Percentiles rank a stretch among this genome's conserved stretches.
phyloP scores from a whole-genome alignment of 2,329 filamentous ascomycete species.

The Cercospora sp. region DNA sequence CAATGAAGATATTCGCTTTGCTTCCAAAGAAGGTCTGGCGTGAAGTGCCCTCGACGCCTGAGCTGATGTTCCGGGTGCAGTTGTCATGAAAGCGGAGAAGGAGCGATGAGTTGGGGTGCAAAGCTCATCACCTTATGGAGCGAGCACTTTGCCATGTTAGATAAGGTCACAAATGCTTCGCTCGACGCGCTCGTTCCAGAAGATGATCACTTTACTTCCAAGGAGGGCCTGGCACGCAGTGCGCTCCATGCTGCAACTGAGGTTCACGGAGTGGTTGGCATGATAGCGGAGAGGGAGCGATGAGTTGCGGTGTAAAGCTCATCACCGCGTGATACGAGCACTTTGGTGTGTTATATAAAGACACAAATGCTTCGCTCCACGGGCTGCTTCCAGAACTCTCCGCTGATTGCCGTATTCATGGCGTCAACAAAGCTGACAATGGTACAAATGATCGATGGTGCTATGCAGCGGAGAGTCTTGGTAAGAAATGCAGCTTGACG shows the following conservation, averaged over 20 bases:
- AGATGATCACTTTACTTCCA: neutral
- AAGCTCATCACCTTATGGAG: no score
- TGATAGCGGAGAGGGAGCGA: neutral
- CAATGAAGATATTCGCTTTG: no score
- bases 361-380: neutral
- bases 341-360: neutral
- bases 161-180: no score
- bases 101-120: no score
- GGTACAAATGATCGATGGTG: neutral
- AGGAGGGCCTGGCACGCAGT: neutral
- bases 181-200: no score
- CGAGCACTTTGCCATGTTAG: no score
- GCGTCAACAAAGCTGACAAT: neutral
- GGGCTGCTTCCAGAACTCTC: neutral
- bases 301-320: neutral
- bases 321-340: neutral
- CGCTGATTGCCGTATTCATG: neutral
- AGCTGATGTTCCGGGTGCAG: no score
- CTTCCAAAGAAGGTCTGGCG: no score
- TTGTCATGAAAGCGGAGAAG: no score
- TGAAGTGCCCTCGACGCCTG: no score
- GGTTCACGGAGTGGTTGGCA: neutral
- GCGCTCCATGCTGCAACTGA: neutral
- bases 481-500: neutral
- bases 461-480: neutral